Base-by-base conservation (phyloP, 768 basidiomycete genomes). In the Scleroderma citrinum region DNA sequence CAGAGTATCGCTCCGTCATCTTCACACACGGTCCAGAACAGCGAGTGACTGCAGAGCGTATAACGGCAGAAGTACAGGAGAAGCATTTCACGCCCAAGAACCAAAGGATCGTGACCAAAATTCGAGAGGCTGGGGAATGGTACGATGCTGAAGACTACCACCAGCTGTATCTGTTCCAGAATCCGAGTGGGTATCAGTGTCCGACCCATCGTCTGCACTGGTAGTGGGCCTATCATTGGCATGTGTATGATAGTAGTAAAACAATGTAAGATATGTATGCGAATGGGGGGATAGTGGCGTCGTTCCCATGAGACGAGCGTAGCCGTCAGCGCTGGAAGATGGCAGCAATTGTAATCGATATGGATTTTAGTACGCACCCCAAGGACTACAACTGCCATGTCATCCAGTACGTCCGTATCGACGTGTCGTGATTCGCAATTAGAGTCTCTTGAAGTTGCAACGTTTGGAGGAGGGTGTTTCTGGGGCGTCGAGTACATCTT, bases 1-100 rank as follows among this genome's bases (percentile, higher is more conserved):
- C 63, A 88, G 91, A 97, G 68, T 97, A 97, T 64, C 90, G 95
- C 43, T 93, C 92, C 2, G 90, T 82, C 12, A 95, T 98, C 62
- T 97, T 93, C 68, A 85, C 80, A 13, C 71, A 86, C 58, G 77
- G 81, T 0, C 73, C 77, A 1, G 88, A 87, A 56, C 95, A 97
- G 63, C 70, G 71, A 34, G 62, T 72, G 30, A 78, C 81, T 49
- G 95, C 93, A 3, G 73, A 81, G 58, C 76, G 81, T 19, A 82
- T 97, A 2, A 92, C 87, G 0, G 76, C 76, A 31, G 87, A 94
- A 63, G 81, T 97, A 2, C 87, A 94, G 65, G 81, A 76, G 47
- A 87, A 87, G 65, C 79, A 94, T 63, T 94, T 87, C 57, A 80
- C 81, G 7, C 80, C 83, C 14, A 82, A 79, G 53, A 81, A 81